phyloP scores from a whole-genome alignment of 495 filamentous ascomycete species.

The Hypoxylon subgilvum region DNA sequence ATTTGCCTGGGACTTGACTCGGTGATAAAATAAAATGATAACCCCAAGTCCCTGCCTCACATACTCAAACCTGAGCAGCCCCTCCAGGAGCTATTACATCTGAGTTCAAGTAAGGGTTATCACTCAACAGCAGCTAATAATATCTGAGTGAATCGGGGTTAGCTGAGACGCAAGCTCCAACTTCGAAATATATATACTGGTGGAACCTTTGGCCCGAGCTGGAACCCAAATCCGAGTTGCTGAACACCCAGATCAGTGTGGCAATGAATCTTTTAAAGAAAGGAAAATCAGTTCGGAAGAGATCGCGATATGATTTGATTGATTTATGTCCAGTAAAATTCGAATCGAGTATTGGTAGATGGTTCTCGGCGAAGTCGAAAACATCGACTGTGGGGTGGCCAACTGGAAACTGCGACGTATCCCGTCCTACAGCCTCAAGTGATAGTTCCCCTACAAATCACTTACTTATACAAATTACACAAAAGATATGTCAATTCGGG shows the following conservation, averaged over 20 bases:
- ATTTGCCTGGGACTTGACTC: constrained; percentile 6
- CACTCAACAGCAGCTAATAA: background rate
- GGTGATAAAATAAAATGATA: background rate
- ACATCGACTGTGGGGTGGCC: background rate
- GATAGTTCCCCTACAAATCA: no score
- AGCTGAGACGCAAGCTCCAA: background rate
- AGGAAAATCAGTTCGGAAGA: no score
- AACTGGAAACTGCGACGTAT: background rate
- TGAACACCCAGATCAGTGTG: background rate
- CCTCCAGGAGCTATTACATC: no score
- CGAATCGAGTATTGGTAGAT: background rate
- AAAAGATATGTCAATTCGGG: background rate
- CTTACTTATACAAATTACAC: background rate
- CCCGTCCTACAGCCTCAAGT: background rate
- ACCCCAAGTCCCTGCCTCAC: no score
- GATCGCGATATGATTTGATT: background rate
- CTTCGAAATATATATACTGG: background rate
- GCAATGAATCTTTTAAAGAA: background rate
- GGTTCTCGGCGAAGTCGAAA: background rate
- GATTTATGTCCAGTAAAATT: background rate
- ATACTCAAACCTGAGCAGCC: no score
- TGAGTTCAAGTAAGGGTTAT: no score
- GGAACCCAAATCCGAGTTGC: background rate
- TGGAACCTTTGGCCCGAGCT: background rate
- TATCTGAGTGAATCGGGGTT: background rate